Evolutionary conservation across 257 asterid genomes (phyloP).

Genomic region (Scutellaria baicalensis): DNA sequence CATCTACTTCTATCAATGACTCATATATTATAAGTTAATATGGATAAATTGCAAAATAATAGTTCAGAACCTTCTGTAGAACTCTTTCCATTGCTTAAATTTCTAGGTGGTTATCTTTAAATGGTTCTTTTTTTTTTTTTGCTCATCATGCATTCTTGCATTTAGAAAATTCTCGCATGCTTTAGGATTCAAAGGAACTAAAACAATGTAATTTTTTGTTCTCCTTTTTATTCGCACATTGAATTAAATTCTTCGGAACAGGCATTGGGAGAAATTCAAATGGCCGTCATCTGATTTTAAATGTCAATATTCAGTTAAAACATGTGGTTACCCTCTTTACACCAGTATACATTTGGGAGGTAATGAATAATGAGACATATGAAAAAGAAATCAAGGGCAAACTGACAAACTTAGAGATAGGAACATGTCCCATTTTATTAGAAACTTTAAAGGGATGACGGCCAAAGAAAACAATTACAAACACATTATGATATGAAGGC

Average conservation of each 20-base stretch:
- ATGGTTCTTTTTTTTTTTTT: not conserved
- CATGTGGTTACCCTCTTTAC: not conserved
- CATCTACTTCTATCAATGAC: not conserved
- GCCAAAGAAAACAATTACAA: not conserved
- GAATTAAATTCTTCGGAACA: not conserved
- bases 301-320: not conserved
- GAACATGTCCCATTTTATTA: not conserved
- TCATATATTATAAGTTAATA: not conserved
- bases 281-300: not conserved
- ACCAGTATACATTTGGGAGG: not conserved
- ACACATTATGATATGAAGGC: not conserved
- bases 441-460: no score
- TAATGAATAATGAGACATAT: not conserved
- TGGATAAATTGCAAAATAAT: not conserved
- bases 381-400: not conserved
- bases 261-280: not conserved
- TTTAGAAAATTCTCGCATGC: not conserved
- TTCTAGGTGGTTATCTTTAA: not conserved
- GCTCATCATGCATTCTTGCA: not conserved
- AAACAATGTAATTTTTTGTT: not conserved
- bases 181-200: not conserved
- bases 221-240: not conserved
- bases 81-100: not conserved
- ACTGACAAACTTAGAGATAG: not conserved
- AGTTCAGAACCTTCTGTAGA: not conserved